These are phyloP conservation scores for Scheffersomyces lignosus DNA, from an alignment of 805 yeast species.

Conservation along the genomic window DNA sequence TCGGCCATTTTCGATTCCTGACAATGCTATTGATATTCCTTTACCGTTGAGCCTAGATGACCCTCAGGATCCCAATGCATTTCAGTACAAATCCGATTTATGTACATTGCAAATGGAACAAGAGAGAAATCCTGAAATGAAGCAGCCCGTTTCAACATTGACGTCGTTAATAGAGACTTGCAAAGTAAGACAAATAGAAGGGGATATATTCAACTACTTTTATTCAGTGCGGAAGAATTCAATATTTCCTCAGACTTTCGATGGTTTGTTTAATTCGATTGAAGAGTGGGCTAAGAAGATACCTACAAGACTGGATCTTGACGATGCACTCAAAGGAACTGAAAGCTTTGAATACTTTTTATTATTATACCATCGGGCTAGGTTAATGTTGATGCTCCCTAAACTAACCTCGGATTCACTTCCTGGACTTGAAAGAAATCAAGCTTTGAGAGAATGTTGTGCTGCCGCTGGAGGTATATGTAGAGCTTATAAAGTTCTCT, in stretches of 20 bases:
- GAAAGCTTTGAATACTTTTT: slow-evolving; percentile 17
- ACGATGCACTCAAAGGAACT: slow-evolving; percentile 9
- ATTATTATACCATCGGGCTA: slow-evolving; percentile 15
- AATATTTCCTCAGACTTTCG: not conserved
- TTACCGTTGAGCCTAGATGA: slow-evolving; percentile 38
- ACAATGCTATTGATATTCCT: slow-evolving; percentile 50
- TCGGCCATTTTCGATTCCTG: slow-evolving; percentile 48
- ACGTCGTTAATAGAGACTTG: slow-evolving; percentile 14
- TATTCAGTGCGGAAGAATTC: slow-evolving; percentile 3
- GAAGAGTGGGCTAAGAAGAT: slow-evolving; percentile 12
- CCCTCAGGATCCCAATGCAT: slow-evolving; percentile 8
- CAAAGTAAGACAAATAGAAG: slow-evolving; percentile 16
- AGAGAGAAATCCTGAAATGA: slow-evolving; percentile 9
- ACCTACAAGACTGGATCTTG: slow-evolving; percentile 10
- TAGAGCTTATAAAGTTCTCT: slow-evolving; percentile 13
- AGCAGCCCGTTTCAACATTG: slow-evolving; percentile 12
- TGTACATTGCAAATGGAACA: slow-evolving; percentile 13
- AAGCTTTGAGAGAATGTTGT: slow-evolving; percentile 14
- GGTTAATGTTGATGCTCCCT: slow-evolving; percentile 13
- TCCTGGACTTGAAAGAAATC: slow-evolving; percentile 6
- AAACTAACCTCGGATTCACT: slow-evolving; percentile 11
- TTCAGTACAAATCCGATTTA: not conserved
- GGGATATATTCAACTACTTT: slow-evolving; percentile 14
- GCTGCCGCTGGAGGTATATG: slow-evolving; percentile 20
- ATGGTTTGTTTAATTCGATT: slow-evolving; percentile 1